A percentile compares a stretch with the other conserved stretches of the same genome.
Conservation (phyloP, 208 protist species). For the Leptomonas seymouri region DNA sequence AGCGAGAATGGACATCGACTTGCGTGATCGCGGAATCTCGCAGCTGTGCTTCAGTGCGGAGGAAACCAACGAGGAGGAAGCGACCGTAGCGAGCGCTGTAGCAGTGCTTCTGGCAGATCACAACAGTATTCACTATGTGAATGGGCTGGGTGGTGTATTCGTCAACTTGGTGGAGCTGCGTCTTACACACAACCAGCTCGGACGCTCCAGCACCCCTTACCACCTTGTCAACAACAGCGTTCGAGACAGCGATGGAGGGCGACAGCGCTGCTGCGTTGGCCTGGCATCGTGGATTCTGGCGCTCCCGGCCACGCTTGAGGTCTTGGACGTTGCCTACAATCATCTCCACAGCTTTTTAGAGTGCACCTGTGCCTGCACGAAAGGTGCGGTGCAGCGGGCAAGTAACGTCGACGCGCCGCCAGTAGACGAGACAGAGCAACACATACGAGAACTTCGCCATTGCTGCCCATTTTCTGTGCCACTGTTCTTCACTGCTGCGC, state of each 20-base stretch:
- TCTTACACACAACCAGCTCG: slow-evolving; percentile 73
- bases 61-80: slow-evolving; percentile 51
- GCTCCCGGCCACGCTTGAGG: slow-evolving; percentile 62
- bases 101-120: slow-evolving; percentile 40
- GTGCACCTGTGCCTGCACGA: slow-evolving; percentile 43
- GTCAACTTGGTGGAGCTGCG: slow-evolving; percentile 55
- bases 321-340: slow-evolving; percentile 79
- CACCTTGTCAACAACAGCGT: slow-evolving; percentile 18
- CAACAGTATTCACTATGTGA: slow-evolving; percentile 63
- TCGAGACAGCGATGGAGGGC: not conserved
- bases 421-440: not conserved
- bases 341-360: slow-evolving; percentile 54
- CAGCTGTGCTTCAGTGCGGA: slow-evolving; percentile 67
- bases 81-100: slow-evolving; percentile 49
- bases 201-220: slow-evolving; percentile 33
- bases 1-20: slow-evolving; percentile 75
- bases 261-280: slow-evolving; percentile 32
- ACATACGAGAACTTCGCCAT: slow-evolving; percentile 45
- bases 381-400: not conserved
- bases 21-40: slow-evolving; percentile 59
- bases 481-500: slow-evolving; percentile 60
- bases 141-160: slow-evolving; percentile 65
- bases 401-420: not conserved
- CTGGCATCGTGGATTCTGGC: slow-evolving; percentile 62
- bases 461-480: slow-evolving; percentile 52